Evolutionary conservation across 2,329 filamentous ascomycete genomes (phyloP).

Genomic region (Westerdykella aurantiaca): DNA sequence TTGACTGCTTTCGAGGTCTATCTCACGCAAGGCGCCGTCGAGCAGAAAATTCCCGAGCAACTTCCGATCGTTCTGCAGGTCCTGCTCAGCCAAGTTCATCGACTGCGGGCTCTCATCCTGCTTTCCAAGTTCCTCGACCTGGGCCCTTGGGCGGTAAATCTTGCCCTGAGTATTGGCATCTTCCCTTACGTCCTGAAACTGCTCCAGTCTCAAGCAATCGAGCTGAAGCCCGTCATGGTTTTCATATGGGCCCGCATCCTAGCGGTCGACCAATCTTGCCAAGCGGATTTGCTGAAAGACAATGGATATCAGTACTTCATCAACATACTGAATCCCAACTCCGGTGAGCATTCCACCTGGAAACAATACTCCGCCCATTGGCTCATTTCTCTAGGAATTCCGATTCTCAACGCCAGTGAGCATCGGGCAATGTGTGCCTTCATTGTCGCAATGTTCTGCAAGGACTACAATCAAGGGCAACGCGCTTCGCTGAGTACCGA

Average conservation of each 20-base stretch:
- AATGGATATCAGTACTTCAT: slow-evolving; percentile 97
- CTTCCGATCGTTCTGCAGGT: slow-evolving; percentile 95
- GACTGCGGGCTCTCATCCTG: slow-evolving; percentile 82
- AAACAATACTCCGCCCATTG: not conserved
- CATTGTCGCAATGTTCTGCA: slow-evolving; percentile 95
- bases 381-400: slow-evolving; percentile 50
- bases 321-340: slow-evolving; percentile 78
- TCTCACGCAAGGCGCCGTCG: slow-evolving; percentile 73
- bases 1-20: slow-evolving; percentile 97
- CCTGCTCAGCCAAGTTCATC: slow-evolving; percentile 88
- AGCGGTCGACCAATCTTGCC: slow-evolving; percentile 89
- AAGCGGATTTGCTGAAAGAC: slow-evolving; percentile 90
- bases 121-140: slow-evolving; percentile 91
- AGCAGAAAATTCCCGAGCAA: slow-evolving; percentile 86
- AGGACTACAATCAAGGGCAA: slow-evolving; percentile 86
- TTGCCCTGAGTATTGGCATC: slow-evolving; percentile 94
- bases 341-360: slow-evolving; percentile 38
- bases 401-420: slow-evolving; percentile 81
- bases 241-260: slow-evolving; percentile 98
- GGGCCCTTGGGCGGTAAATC: slow-evolving; percentile 96
- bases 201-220: slow-evolving; percentile 86
- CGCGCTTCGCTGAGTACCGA: slow-evolving; percentile 86
- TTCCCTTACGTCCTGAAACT: slow-evolving; percentile 98
- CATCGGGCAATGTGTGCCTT: slow-evolving; percentile 99
- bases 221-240: slow-evolving; percentile 97